These are phyloP conservation scores for Cladosporium sp. DNA, from an alignment of 2,329 filamentous ascomycete genomes.

Conservation along the genomic window DNA sequence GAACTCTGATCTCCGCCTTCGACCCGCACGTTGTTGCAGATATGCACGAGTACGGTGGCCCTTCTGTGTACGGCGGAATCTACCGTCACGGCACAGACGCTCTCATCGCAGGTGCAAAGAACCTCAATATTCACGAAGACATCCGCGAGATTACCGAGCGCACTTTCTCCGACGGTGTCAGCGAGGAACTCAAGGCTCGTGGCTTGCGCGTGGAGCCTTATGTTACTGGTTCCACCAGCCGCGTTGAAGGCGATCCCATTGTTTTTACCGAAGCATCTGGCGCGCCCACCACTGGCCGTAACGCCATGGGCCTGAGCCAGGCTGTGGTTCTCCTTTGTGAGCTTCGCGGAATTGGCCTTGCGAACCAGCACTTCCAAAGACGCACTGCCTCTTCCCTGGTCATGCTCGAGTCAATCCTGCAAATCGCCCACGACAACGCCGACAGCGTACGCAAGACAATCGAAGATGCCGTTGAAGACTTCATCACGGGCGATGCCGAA, in stretches of 20 bases:
- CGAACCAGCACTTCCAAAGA: conserved; percentile 32
- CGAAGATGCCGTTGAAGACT: conserved; percentile 25
- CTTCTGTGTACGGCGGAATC: conserved; percentile 22
- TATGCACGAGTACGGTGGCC: conserved; percentile 32
- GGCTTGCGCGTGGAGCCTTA: conserved; percentile 33
- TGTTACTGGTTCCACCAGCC: conserved; percentile 25
- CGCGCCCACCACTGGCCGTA: conserved; percentile 32
- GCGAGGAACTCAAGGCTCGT: conserved; percentile 21
- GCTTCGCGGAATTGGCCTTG: conserved; percentile 33
- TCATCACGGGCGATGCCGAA: conserved; percentile 24
- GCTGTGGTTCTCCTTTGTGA: conserved; percentile 34
- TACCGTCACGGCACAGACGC: conserved; percentile 32
- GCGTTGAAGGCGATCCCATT: neutral
- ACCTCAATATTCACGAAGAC: conserved; percentile 24
- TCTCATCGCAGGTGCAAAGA: conserved; percentile 26
- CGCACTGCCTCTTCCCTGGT: conserved; percentile 30
- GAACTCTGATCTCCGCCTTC: conserved; percentile 27
- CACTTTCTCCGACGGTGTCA: conserved; percentile 27
- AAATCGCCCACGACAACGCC: conserved; percentile 30
- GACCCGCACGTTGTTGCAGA: conserved; percentile 31
- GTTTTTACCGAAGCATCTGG: conserved; percentile 5
- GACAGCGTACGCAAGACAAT: conserved; percentile 27
- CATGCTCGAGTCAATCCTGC: conserved; percentile 32
- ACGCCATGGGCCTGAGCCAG: conserved; percentile 34
- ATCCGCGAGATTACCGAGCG: conserved; percentile 29